phyloP scores from a whole-genome alignment of 73 alveolate genomes.

The Stentor roeselii region DNA sequence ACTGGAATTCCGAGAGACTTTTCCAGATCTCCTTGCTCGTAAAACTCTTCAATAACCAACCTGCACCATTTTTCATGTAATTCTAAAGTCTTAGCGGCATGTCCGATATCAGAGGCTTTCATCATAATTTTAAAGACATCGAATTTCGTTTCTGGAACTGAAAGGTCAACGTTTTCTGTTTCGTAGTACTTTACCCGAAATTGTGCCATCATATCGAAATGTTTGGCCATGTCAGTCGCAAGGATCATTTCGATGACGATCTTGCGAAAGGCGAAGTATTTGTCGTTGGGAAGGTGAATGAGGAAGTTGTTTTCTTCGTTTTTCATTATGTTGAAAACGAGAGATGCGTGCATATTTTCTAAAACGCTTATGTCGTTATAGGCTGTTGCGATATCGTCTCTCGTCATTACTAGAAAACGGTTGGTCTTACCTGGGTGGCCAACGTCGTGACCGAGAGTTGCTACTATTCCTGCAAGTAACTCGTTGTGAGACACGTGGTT shows the following conservation, averaged over 20 bases:
- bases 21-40: conserved; percentile 86
- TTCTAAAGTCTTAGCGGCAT: conserved; percentile 70
- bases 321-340: conserved; percentile 27
- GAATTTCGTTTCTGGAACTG: neutral
- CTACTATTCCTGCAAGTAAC: neutral
- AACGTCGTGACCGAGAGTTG: neutral
- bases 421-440: conserved; percentile 16
- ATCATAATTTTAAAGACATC: neutral
- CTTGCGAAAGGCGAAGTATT: conserved; percentile 26
- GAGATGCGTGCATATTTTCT: conserved; percentile 35
- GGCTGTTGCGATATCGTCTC: conserved; percentile 20
- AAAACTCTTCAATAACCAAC: conserved; percentile 75
- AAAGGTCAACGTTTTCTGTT: neutral
- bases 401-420: neutral
- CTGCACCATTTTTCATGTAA: conserved; percentile 72
- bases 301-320: conserved; percentile 29
- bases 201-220: conserved; percentile 29
- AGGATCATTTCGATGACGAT: conserved; percentile 35
- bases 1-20: conserved; percentile 74
- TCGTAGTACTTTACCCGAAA: conserved; percentile 1
- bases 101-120: conserved; percentile 72
- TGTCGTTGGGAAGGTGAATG: conserved; percentile 14
- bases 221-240: conserved; percentile 44
- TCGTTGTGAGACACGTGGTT: neutral
- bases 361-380: conserved; percentile 43